Evolutionary conservation across 345 rosid genomes (phyloP).

Genomic region (Litchi chinensis): DNA sequence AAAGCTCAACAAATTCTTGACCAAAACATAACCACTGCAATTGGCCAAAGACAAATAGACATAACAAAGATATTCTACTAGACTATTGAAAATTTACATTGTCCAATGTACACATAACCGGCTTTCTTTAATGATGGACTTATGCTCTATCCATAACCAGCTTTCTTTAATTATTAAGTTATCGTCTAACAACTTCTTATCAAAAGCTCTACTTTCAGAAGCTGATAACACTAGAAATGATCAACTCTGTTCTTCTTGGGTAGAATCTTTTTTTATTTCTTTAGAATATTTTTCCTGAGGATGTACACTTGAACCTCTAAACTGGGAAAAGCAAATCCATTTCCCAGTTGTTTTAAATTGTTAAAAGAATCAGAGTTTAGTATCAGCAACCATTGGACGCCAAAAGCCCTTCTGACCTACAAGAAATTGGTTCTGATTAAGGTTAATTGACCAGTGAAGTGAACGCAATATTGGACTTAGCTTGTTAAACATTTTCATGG

Average conservation of each 20-base stretch:
- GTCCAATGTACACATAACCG: too few species aligned
- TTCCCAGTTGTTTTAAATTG: background rate
- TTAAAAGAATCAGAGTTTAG: conserved; percentile 1
- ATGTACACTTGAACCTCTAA: too few species aligned
- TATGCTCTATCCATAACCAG: background rate
- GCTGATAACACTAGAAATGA: background rate
- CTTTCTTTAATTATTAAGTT: background rate
- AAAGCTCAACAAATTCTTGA: background rate
- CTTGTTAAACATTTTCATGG: conserved; percentile 53
- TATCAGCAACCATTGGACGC: conserved; percentile 51
- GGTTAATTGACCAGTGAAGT: conserved; percentile 68
- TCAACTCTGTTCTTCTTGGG: background rate
- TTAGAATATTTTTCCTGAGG: background rate
- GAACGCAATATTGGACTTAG: conserved; percentile 54
- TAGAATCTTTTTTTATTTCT: background rate
- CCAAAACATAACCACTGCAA: background rate
- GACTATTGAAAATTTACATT: background rate
- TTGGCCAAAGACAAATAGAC: background rate
- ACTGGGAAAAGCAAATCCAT: background rate
- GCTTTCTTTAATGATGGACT: too few species aligned
- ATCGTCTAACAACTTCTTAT: background rate
- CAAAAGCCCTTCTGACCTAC: conserved; percentile 75
- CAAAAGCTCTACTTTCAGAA: background rate
- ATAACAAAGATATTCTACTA: background rate
- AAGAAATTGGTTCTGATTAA: conserved; percentile 65